These are phyloP conservation scores for Celoporthe dispersa DNA, from an alignment of 2,329 filamentous ascomycete genomes.

Conservation along the genomic window DNA sequence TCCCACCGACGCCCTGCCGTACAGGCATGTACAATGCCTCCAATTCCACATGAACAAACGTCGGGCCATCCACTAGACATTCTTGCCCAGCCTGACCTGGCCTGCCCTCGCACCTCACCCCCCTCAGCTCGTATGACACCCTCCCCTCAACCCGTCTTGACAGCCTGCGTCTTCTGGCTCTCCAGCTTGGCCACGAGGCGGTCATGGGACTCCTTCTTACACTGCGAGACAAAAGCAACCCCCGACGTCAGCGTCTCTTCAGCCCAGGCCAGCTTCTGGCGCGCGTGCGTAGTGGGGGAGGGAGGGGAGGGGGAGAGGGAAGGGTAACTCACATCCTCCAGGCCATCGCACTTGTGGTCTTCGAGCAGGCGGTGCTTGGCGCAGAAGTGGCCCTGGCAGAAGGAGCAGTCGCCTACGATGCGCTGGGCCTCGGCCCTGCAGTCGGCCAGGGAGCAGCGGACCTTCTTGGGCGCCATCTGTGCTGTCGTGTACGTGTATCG, in stretches of 20 bases:
- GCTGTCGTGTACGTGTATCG: background rate
- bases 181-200: constrained; percentile 92
- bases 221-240: constrained; percentile 51
- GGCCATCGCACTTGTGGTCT: constrained; percentile 87
- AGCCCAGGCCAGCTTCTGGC: background rate
- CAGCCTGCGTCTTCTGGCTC: constrained; percentile 88
- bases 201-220: constrained; percentile 95
- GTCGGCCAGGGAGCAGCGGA: constrained; percentile 85
- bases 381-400: constrained; percentile 93
- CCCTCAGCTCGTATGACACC: background rate
- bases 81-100: background rate
- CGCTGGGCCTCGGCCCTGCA: constrained; percentile 89
- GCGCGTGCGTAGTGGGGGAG: background rate
- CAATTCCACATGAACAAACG: background rate
- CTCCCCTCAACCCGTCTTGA: constrained; percentile 77
- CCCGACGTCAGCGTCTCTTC: constrained; percentile 24
- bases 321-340: constrained; percentile 76
- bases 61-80: background rate
- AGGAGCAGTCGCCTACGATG: constrained; percentile 94
- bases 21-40: background rate
- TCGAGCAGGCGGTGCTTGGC: constrained; percentile 93
- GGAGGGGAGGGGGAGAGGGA: constrained; percentile 29
- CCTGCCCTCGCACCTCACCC: background rate
- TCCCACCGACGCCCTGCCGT: background rate
- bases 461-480: constrained; percentile 75